These are phyloP conservation scores for Pulveroboletus ravenelii DNA, from an alignment of 768 basidiomycete species.

Conservation along the genomic window DNA sequence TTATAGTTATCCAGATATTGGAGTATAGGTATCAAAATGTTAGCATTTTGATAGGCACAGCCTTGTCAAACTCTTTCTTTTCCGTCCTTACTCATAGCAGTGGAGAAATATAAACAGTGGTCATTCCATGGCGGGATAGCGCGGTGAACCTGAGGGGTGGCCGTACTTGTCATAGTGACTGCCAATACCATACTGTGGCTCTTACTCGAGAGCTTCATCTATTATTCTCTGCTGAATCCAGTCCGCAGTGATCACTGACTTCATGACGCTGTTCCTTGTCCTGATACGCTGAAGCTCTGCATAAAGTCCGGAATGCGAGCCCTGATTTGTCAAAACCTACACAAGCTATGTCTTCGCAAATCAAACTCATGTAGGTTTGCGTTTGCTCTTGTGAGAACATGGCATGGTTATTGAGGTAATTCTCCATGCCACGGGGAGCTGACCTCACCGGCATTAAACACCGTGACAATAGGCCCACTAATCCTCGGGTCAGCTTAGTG, in stretches of 20 bases:
- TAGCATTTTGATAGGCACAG: slow-evolving; percentile 14
- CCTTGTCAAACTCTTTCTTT: background rate
- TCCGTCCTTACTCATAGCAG: background rate
- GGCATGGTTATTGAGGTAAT: background rate
- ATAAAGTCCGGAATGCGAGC: too few species aligned
- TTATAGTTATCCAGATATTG: slow-evolving; percentile 11
- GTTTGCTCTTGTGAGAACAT: background rate
- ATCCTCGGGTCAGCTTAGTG: too few species aligned
- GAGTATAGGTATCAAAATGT: slow-evolving; percentile 10
- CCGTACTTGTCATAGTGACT: too few species aligned
- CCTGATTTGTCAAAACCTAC: too few species aligned
- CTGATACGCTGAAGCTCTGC: too few species aligned
- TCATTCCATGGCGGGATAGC: background rate
- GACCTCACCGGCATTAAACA: background rate
- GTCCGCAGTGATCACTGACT: too few species aligned
- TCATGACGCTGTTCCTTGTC: too few species aligned
- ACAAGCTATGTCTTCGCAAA: too few species aligned
- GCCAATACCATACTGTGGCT: background rate
- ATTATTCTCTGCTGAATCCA: too few species aligned
- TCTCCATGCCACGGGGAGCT: background rate
- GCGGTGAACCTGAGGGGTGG: background rate
- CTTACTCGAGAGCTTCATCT: background rate
- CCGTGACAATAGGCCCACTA: background rate
- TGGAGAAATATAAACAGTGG: background rate
- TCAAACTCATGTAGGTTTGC: background rate